A percentile compares a stretch with the other conserved stretches of the same genome.
Conservation (phyloP, 2,329 filamentous ascomycete genomes). For the Fusarium hainanense region DNA sequence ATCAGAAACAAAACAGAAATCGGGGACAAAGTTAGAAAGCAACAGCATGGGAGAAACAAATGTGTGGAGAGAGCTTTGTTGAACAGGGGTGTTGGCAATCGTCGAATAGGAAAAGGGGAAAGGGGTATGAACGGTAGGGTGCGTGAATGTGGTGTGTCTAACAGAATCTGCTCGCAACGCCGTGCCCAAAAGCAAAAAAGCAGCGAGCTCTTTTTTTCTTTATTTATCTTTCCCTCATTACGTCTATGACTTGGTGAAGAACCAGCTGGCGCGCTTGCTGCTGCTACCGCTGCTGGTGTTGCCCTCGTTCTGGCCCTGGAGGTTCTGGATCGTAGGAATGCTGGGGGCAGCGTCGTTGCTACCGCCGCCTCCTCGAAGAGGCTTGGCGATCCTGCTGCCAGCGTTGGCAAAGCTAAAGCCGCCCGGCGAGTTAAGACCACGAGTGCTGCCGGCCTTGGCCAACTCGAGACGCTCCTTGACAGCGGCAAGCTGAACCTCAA, state of each 20-base stretch:
- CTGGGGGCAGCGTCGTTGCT: slow-evolving; percentile 54
- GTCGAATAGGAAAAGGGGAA: slow-evolving; percentile 10
- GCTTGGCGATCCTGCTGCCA: slow-evolving; percentile 76
- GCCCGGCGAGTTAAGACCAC: slow-evolving; percentile 76
- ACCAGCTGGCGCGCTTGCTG: slow-evolving; percentile 79
- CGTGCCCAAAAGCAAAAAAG: slow-evolving; percentile 44
- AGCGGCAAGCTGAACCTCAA: slow-evolving; percentile 94
- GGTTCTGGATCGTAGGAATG: slow-evolving; percentile 67
- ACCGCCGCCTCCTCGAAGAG: slow-evolving; percentile 71
- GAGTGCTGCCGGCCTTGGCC: slow-evolving; percentile 90
- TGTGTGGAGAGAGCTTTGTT: slow-evolving; percentile 35
- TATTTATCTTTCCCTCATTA: slow-evolving; percentile 35
- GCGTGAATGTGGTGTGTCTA: slow-evolving; percentile 22
- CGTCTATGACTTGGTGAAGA: slow-evolving; percentile 71
- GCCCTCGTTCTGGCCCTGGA: slow-evolving; percentile 53
- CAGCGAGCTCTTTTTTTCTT: slow-evolving; percentile 39
- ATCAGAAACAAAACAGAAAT: slow-evolving; percentile 30
- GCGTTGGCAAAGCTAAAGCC: slow-evolving; percentile 77
- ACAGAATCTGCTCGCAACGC: slow-evolving; percentile 44
- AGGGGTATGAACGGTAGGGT: slow-evolving; percentile 32
- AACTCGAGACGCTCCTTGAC: slow-evolving; percentile 98
- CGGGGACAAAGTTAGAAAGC: slow-evolving; percentile 32
- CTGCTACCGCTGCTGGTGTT: slow-evolving; percentile 49
- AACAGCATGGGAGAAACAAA: slow-evolving; percentile 14
- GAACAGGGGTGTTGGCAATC: slow-evolving; percentile 20